Percentiles rank a stretch among this genome's conserved stretches.
These are phyloP conservation scores for Eudorina sp. DNA, from an alignment of 139 green algal species.

Conservation along the genomic window DNA sequence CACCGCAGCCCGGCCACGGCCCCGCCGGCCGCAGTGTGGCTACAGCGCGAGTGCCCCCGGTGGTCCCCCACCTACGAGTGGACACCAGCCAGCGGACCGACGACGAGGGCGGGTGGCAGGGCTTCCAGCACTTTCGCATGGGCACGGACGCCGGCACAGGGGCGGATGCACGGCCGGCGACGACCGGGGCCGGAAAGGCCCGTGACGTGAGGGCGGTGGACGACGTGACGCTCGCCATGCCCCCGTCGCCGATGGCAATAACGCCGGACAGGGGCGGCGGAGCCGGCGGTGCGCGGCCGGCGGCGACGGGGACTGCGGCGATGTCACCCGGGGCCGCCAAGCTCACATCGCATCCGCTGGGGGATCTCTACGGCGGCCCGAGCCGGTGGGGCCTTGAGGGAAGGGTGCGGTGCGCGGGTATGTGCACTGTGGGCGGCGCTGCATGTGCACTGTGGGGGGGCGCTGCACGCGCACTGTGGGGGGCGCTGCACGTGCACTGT, in stretches of 20 bases:
- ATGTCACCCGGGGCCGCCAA: neutral
- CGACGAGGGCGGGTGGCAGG: neutral
- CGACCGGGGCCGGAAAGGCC: neutral
- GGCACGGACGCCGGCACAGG: neutral
- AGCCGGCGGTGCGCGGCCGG: neutral
- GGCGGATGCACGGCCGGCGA: neutral
- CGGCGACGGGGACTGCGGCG: neutral
- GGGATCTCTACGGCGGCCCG: neutral
- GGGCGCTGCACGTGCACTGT: neutral
- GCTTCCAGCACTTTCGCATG: slow-evolving; percentile 16
- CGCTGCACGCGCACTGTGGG: neutral
- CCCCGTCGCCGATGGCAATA: neutral
- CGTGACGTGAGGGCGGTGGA: neutral
- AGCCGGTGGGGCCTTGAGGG: no score
- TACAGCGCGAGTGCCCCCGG: no score
- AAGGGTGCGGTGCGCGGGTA: neutral
- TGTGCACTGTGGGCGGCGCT: neutral
- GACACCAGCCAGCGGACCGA: neutral
- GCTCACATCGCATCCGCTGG: slow-evolving; percentile 25
- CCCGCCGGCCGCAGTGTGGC: neutral
- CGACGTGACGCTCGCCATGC: slow-evolving; percentile 24
- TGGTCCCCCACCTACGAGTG: neutral
- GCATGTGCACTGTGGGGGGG: neutral
- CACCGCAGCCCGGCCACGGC: neutral
- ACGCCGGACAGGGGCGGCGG: neutral